These are phyloP conservation scores for Ophiocytium majus DNA, from an alignment of 352 stramenopile species.

Conservation along the genomic window DNA sequence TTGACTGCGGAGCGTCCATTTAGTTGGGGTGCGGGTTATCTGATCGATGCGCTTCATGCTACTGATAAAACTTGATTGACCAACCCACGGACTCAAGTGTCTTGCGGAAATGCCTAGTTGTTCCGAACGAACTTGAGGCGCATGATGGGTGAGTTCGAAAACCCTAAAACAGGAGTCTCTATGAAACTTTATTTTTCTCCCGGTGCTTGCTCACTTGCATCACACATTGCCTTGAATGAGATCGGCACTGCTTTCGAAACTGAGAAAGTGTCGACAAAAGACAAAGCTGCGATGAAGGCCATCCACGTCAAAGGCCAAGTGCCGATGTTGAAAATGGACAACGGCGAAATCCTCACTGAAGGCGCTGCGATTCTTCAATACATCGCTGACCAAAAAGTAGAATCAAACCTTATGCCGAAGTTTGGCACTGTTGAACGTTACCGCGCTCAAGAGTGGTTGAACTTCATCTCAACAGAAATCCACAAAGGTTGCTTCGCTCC, in stretches of 20 bases:
- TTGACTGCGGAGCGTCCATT: too few species aligned
- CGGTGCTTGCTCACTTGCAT: neutral
- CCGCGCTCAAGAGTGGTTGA: constrained; percentile 14
- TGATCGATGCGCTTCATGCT: too few species aligned
- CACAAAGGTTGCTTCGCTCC: constrained; percentile 13
- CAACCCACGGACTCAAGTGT: too few species aligned
- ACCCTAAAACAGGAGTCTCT: too few species aligned
- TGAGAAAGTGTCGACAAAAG: neutral
- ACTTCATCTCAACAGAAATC: constrained; percentile 9
- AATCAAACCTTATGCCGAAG: neutral
- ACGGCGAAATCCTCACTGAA: constrained; percentile 15
- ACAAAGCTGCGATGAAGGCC: neutral
- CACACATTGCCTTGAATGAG: neutral
- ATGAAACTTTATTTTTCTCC: constrained; percentile 15
- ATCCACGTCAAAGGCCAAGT: neutral
- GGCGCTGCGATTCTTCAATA: constrained; percentile 5
- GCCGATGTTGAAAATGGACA: neutral
- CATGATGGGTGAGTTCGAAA: too few species aligned
- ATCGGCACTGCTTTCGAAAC: neutral
- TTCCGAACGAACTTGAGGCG: too few species aligned
- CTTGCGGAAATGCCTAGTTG: too few species aligned
- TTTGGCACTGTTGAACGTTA: neutral
- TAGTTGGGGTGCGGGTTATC: too few species aligned
- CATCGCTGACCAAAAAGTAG: neutral
- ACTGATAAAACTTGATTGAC: too few species aligned